Evolutionary conservation across 192 early-diverging fungal genomes (phyloP).

Genomic region (Entomortierella parvispora): DNA sequence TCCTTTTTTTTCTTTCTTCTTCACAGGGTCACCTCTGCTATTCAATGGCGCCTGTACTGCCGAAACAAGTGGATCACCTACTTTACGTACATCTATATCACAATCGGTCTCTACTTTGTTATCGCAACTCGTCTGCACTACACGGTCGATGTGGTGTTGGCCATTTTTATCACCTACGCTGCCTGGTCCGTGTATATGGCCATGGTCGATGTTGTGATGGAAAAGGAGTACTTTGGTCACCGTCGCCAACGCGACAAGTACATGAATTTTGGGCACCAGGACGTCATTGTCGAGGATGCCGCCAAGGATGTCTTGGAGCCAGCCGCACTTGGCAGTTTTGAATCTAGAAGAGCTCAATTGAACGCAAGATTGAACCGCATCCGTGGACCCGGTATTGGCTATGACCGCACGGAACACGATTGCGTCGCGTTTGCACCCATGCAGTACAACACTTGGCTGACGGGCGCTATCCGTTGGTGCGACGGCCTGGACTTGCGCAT

Average conservation of each 20-base stretch:
- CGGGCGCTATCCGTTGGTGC: constrained; percentile 50
- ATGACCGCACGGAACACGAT: constrained; percentile 44
- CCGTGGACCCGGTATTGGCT: constrained; percentile 46
- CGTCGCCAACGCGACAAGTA: constrained; percentile 40
- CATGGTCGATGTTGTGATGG: constrained; percentile 53
- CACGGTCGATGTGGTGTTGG: constrained; percentile 53
- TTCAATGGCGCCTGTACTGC: constrained; percentile 54
- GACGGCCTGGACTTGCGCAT: constrained; percentile 56
- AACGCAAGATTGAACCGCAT: constrained; percentile 38
- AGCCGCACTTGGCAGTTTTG: neutral
- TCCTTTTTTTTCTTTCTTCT: neutral
- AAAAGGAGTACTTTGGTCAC: constrained; percentile 53
- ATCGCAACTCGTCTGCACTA: constrained; percentile 55
- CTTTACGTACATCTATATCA: constrained; percentile 47
- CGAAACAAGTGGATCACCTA: constrained; percentile 40
- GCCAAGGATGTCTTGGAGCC: constrained; percentile 7
- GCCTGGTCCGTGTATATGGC: constrained; percentile 66
- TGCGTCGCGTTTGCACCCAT: constrained; percentile 51
- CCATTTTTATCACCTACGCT: constrained; percentile 63
- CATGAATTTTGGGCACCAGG: constrained; percentile 4
- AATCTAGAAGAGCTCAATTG: constrained; percentile 22
- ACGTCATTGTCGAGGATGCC: neutral
- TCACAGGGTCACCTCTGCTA: constrained; percentile 26
- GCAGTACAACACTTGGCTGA: constrained; percentile 54
- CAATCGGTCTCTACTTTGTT: constrained; percentile 43